phyloP scores from a whole-genome alignment of 2,329 filamentous ascomycete genomes.

The Pestalotiopsis sp. region DNA sequence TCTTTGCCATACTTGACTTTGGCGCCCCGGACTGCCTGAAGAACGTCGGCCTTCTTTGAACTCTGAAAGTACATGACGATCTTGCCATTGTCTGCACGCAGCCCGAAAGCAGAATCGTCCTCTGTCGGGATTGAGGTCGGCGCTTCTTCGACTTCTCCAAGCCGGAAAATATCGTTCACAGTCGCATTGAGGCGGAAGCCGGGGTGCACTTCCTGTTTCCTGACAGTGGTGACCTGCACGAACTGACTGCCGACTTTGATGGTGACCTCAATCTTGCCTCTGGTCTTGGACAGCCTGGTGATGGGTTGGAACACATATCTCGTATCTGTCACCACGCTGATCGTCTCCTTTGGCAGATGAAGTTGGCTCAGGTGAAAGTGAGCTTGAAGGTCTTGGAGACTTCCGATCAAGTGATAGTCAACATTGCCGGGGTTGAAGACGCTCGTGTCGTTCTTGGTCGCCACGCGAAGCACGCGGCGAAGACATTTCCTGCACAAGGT shows the following conservation, averaged over 20 bases:
- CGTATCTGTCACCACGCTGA: conserved; percentile 68
- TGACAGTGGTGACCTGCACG: conserved; percentile 69
- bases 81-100: conserved; percentile 70
- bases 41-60: conserved; percentile 62
- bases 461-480: conserved; percentile 62
- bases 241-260: conserved; percentile 72
- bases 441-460: conserved; percentile 61
- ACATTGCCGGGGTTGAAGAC: conserved; percentile 67
- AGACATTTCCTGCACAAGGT: conserved; percentile 58
- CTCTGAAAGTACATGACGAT: conserved; percentile 75
- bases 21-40: conserved; percentile 64
- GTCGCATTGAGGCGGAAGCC: conserved; percentile 63
- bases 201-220: conserved; percentile 69
- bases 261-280: conserved; percentile 70
- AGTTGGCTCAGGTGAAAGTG: conserved; percentile 70
- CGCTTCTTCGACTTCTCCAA: conserved; percentile 69
- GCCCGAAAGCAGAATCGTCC: conserved; percentile 68
- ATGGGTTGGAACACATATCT: conserved; percentile 68
- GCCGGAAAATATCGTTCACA: conserved; percentile 71
- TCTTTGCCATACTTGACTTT: conserved; percentile 69
- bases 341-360: conserved; percentile 70
- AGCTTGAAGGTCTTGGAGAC: conserved; percentile 64
- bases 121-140: conserved; percentile 66
- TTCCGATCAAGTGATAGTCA: conserved; percentile 68
- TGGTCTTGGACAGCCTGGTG: conserved; percentile 67